phyloP scores from a whole-genome alignment of 768 basidiomycete genomes.

The Pluteus cervinus region DNA sequence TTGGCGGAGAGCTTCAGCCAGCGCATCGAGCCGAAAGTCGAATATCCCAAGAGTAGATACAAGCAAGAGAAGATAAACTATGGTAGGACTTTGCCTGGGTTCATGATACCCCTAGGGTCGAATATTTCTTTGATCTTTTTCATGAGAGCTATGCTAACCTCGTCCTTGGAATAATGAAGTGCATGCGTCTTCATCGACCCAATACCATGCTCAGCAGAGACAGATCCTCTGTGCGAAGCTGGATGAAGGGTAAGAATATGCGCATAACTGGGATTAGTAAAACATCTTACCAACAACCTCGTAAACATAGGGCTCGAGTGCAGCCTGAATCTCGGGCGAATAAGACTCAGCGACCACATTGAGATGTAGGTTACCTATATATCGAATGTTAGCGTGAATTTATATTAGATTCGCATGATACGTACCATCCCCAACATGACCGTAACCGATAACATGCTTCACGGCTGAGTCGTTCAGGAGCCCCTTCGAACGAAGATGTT shows the following conservation, averaged over 20 bases:
- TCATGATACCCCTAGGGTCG: conserved; percentile 90
- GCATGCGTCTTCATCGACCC: conserved; percentile 94
- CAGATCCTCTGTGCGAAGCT: conserved; percentile 81
- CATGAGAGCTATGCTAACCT: conserved; percentile 83
- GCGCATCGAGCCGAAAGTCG: conserved; percentile 1
- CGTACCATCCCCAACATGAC: conserved; percentile 94
- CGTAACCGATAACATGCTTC: conserved; percentile 86
- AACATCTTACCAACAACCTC: conserved; percentile 69
- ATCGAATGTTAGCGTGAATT: background rate
- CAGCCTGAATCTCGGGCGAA: conserved; percentile 74
- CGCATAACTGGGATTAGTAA: background rate
- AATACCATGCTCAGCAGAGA: conserved; percentile 96
- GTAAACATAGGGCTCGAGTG: conserved; percentile 93
- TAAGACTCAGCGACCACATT: conserved; percentile 85
- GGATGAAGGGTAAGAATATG: conserved; percentile 3
- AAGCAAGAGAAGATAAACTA: conserved; percentile 13
- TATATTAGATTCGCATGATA: conserved; percentile 5
- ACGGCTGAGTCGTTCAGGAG: conserved; percentile 69
- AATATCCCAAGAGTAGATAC: conserved; percentile 7
- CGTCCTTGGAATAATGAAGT: conserved; percentile 80
- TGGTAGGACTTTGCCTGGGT: conserved; percentile 78
- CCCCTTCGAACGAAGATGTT: conserved; percentile 62
- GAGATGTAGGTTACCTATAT: conserved; percentile 84
- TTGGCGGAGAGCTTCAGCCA: conserved; percentile 4
- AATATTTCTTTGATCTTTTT: conserved; percentile 82